Conservation (phyloP, 495 filamentous ascomycete genomes). For the Hypomontagnella submonticulosa region DNA sequence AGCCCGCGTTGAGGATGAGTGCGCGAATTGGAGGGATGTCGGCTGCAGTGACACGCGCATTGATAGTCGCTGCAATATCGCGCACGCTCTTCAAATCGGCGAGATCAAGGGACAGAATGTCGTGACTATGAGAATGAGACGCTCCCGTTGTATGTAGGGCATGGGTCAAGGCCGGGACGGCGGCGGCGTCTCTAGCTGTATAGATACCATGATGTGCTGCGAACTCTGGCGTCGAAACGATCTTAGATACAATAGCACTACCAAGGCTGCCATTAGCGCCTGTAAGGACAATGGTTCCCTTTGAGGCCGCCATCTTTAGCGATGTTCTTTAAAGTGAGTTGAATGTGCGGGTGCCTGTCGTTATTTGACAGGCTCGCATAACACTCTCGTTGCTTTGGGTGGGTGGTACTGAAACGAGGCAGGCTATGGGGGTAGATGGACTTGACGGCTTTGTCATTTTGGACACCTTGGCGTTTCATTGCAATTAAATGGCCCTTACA, state of each 20-base stretch:
- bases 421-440: too few species aligned
- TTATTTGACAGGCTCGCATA: too few species aligned
- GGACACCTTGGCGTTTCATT: too few species aligned
- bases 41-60: constrained; percentile 38
- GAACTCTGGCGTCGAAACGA: constrained; percentile 51
- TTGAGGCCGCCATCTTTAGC: too few species aligned
- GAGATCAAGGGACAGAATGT: constrained; percentile 52
- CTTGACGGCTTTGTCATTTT: too few species aligned
- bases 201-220: constrained; percentile 51
- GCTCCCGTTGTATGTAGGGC: constrained; percentile 38
- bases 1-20: constrained; percentile 8
- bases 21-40: constrained; percentile 51
- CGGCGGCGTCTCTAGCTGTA: constrained; percentile 48
- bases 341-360: too few species aligned
- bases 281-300: constrained; percentile 37
- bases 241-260: constrained; percentile 59
- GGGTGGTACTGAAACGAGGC: too few species aligned
- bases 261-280: constrained; percentile 50
- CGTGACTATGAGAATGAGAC: constrained; percentile 36
- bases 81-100: constrained; percentile 40
- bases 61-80: constrained; percentile 43
- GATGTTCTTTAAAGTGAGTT: too few species aligned
- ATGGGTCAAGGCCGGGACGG: constrained; percentile 27
- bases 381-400: too few species aligned
- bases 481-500: too few species aligned